Percentiles rank a stretch among this genome's conserved stretches.
Evolutionary conservation across 2,329 filamentous ascomycete species (phyloP).

Genomic region (Neofusicoccum sp.): DNA sequence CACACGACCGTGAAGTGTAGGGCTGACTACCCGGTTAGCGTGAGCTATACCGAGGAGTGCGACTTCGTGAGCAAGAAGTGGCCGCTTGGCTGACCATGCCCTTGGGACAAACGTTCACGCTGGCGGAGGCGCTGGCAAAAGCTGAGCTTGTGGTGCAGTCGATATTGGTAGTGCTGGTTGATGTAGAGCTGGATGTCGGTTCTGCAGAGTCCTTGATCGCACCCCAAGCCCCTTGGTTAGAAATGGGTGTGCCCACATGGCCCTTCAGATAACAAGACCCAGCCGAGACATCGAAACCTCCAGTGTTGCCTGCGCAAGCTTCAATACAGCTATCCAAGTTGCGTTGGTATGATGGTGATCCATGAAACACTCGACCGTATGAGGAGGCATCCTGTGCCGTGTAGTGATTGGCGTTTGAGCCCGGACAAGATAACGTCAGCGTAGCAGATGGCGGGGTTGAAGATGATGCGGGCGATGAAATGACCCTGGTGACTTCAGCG

Average conservation of each 20-base stretch:
- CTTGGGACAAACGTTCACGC: neutral
- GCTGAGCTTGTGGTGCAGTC: neutral
- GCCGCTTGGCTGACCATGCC: neutral
- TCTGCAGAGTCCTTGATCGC: neutral
- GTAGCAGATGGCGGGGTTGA: neutral
- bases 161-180: too few relatives aligned
- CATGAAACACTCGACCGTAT: neutral
- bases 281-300: neutral
- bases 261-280: neutral
- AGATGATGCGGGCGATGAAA: neutral
- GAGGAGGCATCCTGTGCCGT: neutral
- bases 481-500: too few relatives aligned
- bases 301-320: neutral
- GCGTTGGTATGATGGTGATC: neutral
- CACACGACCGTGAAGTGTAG: conserved; percentile 79
- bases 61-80: too few relatives aligned
- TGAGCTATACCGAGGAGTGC: neutral
- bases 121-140: neutral
- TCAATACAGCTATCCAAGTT: neutral
- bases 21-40: conserved; percentile 64
- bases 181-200: too few relatives aligned
- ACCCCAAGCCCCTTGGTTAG: neutral
- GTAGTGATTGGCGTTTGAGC: neutral
- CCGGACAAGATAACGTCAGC: neutral
- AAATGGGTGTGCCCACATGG: neutral